Conservation (phyloP, 2,329 filamentous ascomycete species). For the Stagonosporopsis tanaceti region DNA sequence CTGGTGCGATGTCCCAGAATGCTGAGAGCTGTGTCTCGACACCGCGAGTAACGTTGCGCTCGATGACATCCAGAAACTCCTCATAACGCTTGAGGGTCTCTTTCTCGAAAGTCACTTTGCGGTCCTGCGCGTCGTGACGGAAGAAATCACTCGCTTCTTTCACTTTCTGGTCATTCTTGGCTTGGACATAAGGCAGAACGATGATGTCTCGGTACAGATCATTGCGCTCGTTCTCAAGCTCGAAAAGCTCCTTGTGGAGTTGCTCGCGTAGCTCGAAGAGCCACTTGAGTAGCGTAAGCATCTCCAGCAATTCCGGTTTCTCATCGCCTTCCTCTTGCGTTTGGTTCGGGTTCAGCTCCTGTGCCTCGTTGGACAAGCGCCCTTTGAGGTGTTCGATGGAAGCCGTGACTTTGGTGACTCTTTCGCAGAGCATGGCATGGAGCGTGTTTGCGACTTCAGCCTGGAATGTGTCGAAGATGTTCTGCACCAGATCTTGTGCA, state of each 20-base stretch:
- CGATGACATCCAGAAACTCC: conserved; percentile 79
- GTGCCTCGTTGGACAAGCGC: conserved; percentile 76
- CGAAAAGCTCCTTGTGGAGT: conserved; percentile 84
- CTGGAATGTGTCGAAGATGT: conserved; percentile 86
- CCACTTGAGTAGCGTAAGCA: conserved; percentile 94
- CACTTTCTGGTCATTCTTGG: conserved; percentile 78
- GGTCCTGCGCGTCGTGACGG: conserved; percentile 75
- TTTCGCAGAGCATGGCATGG: conserved; percentile 78
- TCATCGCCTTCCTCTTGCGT: conserved; percentile 96
- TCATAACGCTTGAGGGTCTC: conserved; percentile 77
- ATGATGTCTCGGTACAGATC: conserved; percentile 86
- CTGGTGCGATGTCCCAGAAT: conserved; percentile 97
- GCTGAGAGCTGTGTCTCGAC: conserved; percentile 91
- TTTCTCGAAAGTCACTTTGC: conserved; percentile 73
- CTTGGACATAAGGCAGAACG: conserved; percentile 78
- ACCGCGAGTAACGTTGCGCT: conserved; percentile 83
- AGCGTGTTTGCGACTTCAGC: conserved; percentile 82
- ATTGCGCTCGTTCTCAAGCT: conserved; percentile 84
- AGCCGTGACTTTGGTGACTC: conserved; percentile 75
- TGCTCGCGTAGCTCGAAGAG: conserved; percentile 93
- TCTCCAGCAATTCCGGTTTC: conserved; percentile 90
- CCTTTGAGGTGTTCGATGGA: conserved; percentile 80
- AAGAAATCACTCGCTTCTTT: conserved; percentile 84
- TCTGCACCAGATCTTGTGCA: conserved; percentile 76
- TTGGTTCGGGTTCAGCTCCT: conserved; percentile 75